Evolutionary conservation across 164 flowering plant species (phyloP), one percentile per base, ranked within the genome.

Genomic region (Annona cherimola): DNA sequence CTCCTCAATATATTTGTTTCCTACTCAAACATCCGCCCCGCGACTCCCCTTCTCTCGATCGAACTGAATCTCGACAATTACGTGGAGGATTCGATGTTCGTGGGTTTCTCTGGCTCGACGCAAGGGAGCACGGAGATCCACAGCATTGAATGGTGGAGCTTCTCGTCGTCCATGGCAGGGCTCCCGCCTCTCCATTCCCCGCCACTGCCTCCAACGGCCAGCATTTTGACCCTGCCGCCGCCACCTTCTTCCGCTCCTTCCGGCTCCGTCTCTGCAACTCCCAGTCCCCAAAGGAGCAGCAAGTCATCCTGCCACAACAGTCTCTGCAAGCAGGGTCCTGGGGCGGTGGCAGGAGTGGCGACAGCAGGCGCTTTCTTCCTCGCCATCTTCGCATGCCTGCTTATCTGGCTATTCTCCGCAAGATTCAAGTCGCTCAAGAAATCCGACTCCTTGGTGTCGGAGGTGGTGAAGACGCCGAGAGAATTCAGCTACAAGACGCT

Each of bases 81-180:
- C 68, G 82, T 90, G 35, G 77, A 75, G 67, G 98, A 93, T 71
- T 82, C 82, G 71, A 86, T 89, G 92, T 95, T 73, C 72, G 97
- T 95, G 1, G 98, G 98, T 4, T 93, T 95, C 74, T 85, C 92
- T 39, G 96, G 89, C 35, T 91, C 97, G 18, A 93, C 98, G 11
- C 99, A 95, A 75, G 98, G 97, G 20, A 95, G 99, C 75, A 93
- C 99, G 0, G 98, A 95, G 79, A 76, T 76, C 54, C 99, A 93
- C 76, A 88, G 78, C 65, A 79, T 95, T 14, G 88, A 88, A 46
- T 89, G 96, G 97, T 95, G 98, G 98, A 95, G 94, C 72, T 95
- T 95, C 75, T 81, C 80, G 57, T 93, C 99, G 2, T 83, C 86
- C 0, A 86, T 88, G 42, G 79, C 71, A 14, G 77, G 78, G 0